Base-by-base conservation (phyloP, 306 rosid species). In the Citrullus colocynthis region DNA sequence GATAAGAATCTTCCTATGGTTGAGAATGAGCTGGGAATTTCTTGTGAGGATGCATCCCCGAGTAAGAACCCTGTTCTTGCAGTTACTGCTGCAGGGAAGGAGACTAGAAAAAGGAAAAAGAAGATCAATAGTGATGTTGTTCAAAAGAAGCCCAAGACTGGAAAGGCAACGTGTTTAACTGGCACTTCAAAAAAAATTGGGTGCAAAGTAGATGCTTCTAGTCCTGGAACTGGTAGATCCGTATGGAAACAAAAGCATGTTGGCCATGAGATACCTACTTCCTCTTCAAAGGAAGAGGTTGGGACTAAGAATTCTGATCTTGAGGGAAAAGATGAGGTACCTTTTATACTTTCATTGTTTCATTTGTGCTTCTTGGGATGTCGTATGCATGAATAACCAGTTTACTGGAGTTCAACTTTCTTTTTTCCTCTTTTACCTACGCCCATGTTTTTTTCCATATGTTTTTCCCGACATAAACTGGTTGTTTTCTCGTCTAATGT, bases 291-390 rank as follows among this genome's bases (percentile, higher is more conserved):
- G 84, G 86, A 85, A 52, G 87, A 84, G 58, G 83, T 82, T 74
- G 89, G 83, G 85, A 83, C 49, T 71, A 92, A 87, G 87, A 85
- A 64, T 69, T 84, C 87, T 70, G 83, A 83, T 84, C 83, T 72
- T 39, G 88, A 83, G 84, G 75, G 79, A 72, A 87, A 89, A 86
- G 90, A 83, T 59, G 89, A 96, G 99, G 99, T 96, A 86, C 82
- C 55, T 76, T 42, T 65, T 62, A 78, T 74, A 16, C 70, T 48
- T 77, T 0, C 17, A 54, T 16, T 48, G 10, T 9, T 65, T 76
- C n/a, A 45, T 17, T 34, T 66, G 62, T 73, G 61, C 45, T 80
- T n/a, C 51, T 75, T 79, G 77, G 37, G 41, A 52, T 52, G 10
- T 51, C 45, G 12, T 51, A 51, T 52, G 62, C 62, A 30, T 73